Conservation (phyloP, 2,329 filamentous ascomycete species). For the Fusarium foetens region DNA sequence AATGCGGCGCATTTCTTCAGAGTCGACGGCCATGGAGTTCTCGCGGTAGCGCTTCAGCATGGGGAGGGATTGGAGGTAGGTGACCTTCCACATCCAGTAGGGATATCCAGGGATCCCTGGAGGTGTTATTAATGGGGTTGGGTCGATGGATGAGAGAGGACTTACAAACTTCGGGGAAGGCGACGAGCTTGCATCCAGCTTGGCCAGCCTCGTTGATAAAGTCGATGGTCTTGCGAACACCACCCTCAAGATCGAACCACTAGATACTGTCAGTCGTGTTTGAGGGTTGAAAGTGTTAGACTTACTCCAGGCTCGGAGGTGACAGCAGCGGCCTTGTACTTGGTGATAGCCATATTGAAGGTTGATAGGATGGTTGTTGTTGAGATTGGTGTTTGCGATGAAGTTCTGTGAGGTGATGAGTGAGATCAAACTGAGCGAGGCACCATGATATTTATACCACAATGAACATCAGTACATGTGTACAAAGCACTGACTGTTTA, state of each 20-base stretch:
- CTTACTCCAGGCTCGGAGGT: slow-evolving; percentile 37
- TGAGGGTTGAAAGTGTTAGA: accelerated
- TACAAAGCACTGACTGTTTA: not conserved
- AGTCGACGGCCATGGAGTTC: slow-evolving; percentile 48
- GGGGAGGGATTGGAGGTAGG: slow-evolving; percentile 47
- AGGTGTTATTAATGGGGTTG: accelerated
- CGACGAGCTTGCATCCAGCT: slow-evolving; percentile 64
- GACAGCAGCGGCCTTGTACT: slow-evolving; percentile 41
- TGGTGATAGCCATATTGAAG: slow-evolving; percentile 36
- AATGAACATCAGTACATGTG: accelerated
- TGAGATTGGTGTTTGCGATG: not conserved
- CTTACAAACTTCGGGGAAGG: slow-evolving; percentile 62
- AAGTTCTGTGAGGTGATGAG: not conserved
- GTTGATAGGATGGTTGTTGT: not conserved
- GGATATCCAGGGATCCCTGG: slow-evolving; percentile 64
- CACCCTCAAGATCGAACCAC: slow-evolving; percentile 67
- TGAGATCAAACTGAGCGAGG: not conserved
- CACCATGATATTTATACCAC: slow-evolving; percentile 9
- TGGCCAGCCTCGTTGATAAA: slow-evolving; percentile 66
- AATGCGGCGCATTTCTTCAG: slow-evolving; percentile 56
- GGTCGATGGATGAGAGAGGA: accelerated
- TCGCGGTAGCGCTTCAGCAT: slow-evolving; percentile 54
- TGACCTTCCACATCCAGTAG: slow-evolving; percentile 51
- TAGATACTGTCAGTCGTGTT: slow-evolving; percentile 3
- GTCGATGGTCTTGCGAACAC: slow-evolving; percentile 65